Evolutionary conservation across 352 stramenopile species (phyloP).

Genomic region (Phytopythium cucurbitacearum): DNA sequence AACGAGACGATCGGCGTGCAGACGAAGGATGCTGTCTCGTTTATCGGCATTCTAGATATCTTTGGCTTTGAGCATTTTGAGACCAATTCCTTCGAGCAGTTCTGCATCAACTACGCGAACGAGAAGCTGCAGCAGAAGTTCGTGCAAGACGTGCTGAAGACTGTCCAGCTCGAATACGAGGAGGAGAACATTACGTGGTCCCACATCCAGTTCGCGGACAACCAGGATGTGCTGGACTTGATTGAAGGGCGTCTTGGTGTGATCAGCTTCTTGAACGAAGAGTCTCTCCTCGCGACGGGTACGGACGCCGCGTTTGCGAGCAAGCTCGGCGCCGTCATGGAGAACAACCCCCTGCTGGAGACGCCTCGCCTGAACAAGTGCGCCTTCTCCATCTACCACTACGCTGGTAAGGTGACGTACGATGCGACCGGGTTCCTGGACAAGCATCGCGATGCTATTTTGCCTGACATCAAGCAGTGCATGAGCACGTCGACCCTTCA

Average conservation of each 20-base stretch:
- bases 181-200: constrained; percentile 90
- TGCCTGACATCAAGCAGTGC: constrained; percentile 83
- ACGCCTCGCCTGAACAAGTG: constrained; percentile 80
- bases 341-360: constrained; percentile 83
- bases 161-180: constrained; percentile 88
- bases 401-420: constrained; percentile 85
- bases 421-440: constrained; percentile 77
- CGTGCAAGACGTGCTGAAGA: constrained; percentile 90
- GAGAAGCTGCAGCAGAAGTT: constrained; percentile 91
- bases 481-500: constrained; percentile 65
- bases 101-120: constrained; percentile 93
- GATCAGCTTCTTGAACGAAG: constrained; percentile 89
- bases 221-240: constrained; percentile 88
- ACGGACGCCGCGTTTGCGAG: constrained; percentile 85
- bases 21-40: constrained; percentile 35
- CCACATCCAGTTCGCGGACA: constrained; percentile 88
- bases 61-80: constrained; percentile 92
- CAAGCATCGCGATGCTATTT: constrained; percentile 80
- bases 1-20: constrained; percentile 88
- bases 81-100: constrained; percentile 90
- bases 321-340: constrained; percentile 86
- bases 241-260: constrained; percentile 88
- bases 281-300: constrained; percentile 79
- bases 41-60: constrained; percentile 93
- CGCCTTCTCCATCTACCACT: constrained; percentile 84